Conservation (phyloP, 768 basidiomycete species). For the Termitomyces sp. region DNA sequence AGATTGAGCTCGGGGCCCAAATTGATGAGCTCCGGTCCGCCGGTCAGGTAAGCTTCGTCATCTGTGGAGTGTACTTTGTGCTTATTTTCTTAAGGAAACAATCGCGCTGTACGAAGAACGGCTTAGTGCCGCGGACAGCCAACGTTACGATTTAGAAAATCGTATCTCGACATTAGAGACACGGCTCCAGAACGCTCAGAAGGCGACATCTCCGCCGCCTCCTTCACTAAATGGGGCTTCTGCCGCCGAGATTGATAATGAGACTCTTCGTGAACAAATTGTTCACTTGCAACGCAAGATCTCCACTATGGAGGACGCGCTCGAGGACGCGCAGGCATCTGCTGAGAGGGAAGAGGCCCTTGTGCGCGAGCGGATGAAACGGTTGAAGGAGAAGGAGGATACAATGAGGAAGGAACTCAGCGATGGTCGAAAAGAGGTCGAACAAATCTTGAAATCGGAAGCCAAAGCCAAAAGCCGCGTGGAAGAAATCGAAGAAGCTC, state of each 20-base stretch:
- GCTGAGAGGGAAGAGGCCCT: conserved; percentile 73
- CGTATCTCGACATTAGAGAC: conserved; percentile 54
- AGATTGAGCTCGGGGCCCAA: conserved; percentile 63
- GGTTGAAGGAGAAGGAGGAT: conserved; percentile 73
- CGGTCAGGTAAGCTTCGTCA: conserved; percentile 62
- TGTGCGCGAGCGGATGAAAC: conserved; percentile 59
- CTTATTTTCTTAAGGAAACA: conserved; percentile 62
- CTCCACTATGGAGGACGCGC: conserved; percentile 70
- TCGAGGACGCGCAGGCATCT: conserved; percentile 71
- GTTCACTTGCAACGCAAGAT: conserved; percentile 81
- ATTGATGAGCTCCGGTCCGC: conserved; percentile 85
- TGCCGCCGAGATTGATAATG: conserved; percentile 92
- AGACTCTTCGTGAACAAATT: conserved; percentile 87
- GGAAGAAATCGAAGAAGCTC: conserved; percentile 86
- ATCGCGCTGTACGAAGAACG: conserved; percentile 94
- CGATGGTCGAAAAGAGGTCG: conserved; percentile 62
- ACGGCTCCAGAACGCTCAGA: conserved; percentile 25
- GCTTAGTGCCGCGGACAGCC: conserved; percentile 63
- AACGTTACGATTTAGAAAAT: conserved; percentile 77
- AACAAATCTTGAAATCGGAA: conserved; percentile 62
- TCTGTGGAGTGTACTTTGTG: conserved; percentile 1
- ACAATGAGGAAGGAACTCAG: conserved; percentile 66
- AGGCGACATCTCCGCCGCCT: conserved; percentile 20
- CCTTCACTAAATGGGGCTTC: conserved; percentile 45
- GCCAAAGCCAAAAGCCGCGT: conserved; percentile 57